Evolutionary conservation across 129 eudicot genomes (phyloP), one percentile per base, ranked within the genome.

Genomic region (Centaurea solstitialis): DNA sequence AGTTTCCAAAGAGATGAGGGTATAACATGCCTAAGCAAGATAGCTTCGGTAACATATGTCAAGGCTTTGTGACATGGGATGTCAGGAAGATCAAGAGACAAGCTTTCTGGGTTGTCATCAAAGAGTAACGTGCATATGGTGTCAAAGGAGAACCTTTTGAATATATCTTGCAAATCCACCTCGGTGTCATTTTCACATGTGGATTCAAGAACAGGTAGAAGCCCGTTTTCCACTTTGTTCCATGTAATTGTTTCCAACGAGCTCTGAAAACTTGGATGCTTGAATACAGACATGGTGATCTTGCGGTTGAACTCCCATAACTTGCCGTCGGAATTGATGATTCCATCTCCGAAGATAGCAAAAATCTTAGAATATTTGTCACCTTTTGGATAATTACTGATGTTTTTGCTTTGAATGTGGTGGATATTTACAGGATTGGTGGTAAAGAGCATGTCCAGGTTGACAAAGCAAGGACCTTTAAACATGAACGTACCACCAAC

Each of bases 101-200:
- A 69, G 53, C 85, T 62, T 4, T 66, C 3, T 0, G 89, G 89
- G 62, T 88, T 87, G 13, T 74, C 2, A 30, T 83, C 87, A 3
- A 81, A 72, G 18, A 87, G 57, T 39, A 84, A 2, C 4, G 15
- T 53, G 20, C 85, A 86, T n/a, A 43, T 57, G 8, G 28, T 39
- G 68, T 89, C 90, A 64, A 82, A 86, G 2, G 88, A 74, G 57
- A 84, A 79, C 67, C 90, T 85, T 15, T 86, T 81, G 70, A 84
- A 76, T 20, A 89, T 26, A 3, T 89, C 30, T 26, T 26, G 30
- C 30, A 26, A 26, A 26, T 26, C 2, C 30, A 26, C 30, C 30
- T 26, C 30, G 81, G 30, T 80, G 78, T 79, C 53, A 2, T 5
- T 26, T 59, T 6, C 10, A 28, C 47, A 75, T 9, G 61, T 5